Evolutionary conservation across 2,329 filamentous ascomycete genomes (phyloP).

Genomic region (Fusarium illudens): DNA sequence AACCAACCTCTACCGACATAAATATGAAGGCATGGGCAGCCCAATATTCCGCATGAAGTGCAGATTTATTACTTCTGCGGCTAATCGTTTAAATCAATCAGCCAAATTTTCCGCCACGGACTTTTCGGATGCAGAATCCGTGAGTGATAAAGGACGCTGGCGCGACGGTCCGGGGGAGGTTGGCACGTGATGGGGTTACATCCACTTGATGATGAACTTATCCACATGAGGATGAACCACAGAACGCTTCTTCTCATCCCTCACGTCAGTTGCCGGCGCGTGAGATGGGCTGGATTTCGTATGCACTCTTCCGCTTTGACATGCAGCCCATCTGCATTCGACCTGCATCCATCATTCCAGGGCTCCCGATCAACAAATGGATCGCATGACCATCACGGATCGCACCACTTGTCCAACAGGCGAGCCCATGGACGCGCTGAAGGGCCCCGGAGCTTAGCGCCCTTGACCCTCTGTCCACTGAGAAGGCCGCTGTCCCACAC

Average conservation of each 20-base stretch:
- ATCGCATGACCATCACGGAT: conserved; percentile 5
- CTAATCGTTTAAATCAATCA: neutral
- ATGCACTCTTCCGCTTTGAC: neutral
- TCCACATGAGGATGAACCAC: neutral
- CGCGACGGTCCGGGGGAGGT: conserved; percentile 3
- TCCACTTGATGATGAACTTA: neutral
- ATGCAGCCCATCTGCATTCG: neutral
- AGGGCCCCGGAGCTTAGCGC: neutral
- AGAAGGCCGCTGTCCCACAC: neutral
- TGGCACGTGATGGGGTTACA: conserved; percentile 8
- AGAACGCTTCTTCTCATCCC: neutral
- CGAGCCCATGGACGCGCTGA: neutral
- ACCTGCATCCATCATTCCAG: conserved; percentile 1
- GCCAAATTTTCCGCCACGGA: neutral
- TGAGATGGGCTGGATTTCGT: neutral
- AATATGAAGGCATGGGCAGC: neutral
- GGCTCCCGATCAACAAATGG: neutral
- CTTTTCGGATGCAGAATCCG: neutral
- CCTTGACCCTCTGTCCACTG: neutral
- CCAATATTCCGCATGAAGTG: too few relatives aligned
- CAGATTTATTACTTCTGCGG: neutral
- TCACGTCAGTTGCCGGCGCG: neutral
- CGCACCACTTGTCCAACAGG: conserved; percentile 12
- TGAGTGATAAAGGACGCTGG: neutral
- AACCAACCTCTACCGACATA: neutral